Percentiles rank a stretch among this genome's conserved stretches.
These are phyloP conservation scores for Hyphopichia fennica DNA, from an alignment of 1,139 yeast genomes.

Conservation along the genomic window DNA sequence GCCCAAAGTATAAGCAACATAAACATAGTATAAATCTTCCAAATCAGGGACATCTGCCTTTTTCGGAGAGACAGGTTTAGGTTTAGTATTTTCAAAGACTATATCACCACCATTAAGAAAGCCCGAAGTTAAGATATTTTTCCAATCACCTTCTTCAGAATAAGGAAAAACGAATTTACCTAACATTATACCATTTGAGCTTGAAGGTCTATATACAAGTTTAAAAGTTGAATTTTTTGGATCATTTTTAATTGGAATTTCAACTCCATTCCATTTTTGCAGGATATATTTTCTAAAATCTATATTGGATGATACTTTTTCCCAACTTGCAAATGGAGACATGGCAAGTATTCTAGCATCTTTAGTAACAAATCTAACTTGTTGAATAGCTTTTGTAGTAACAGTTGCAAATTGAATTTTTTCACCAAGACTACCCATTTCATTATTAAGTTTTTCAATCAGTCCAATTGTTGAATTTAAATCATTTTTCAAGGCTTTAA, in stretches of 20 bases:
- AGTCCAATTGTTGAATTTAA: conserved; percentile 1
- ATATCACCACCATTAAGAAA: background rate
- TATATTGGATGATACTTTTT: conserved; percentile 1
- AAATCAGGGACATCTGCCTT: conserved; percentile 3
- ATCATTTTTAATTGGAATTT: background rate
- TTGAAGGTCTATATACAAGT: conserved; percentile 3
- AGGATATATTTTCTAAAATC: conserved; percentile 3
- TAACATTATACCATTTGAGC: conserved; percentile 2
- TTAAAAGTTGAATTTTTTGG: background rate
- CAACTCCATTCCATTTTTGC: conserved; percentile 1
- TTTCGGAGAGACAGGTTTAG: background rate
- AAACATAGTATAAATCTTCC: conserved; percentile 3
- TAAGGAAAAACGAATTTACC: conserved; percentile 3
- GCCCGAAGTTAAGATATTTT: background rate
- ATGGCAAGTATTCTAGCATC: conserved; percentile 2
- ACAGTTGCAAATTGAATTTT: background rate
- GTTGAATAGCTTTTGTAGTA: background rate
- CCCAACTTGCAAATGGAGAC: conserved; percentile 6
- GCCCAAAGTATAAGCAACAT: conserved; percentile 1
- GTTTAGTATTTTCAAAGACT: conserved; percentile 1
- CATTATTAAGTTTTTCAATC: conserved; percentile 28
- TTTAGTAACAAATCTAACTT: conserved; percentile 1
- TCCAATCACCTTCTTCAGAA: conserved; percentile 6
- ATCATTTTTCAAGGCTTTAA: conserved; percentile 1
- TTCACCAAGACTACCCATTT: conserved; percentile 1